Conservation (phyloP, 306 rosid genomes). For the Phaseolus lunatus region DNA sequence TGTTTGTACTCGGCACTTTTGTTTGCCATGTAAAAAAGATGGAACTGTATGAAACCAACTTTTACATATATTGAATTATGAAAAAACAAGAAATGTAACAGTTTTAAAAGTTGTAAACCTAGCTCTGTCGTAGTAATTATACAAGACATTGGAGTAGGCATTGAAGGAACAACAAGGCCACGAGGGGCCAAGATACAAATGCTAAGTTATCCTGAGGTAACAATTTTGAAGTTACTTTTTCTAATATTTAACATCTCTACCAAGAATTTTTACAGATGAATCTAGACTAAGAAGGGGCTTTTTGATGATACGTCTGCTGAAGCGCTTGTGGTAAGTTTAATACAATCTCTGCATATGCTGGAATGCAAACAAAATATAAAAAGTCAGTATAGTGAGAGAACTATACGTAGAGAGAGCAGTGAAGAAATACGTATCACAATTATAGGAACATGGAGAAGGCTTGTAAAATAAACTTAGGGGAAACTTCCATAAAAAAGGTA, state of each 20-base stretch:
- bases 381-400: neutral
- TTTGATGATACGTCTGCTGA: slow-evolving; percentile 62
- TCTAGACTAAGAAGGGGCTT: slow-evolving; percentile 41
- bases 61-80: slow-evolving; percentile 6
- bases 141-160: slow-evolving; percentile 34
- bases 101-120: slow-evolving; percentile 10
- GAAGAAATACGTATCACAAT: slow-evolving; percentile 14
- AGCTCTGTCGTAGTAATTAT: slow-evolving; percentile 36
- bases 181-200: slow-evolving; percentile 5
- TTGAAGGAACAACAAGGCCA: slow-evolving; percentile 24
- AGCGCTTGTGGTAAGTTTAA: slow-evolving; percentile 80
- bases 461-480: slow-evolving; percentile 16
- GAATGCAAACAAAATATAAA: slow-evolving; percentile 32
- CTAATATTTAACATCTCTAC: slow-evolving; percentile 46
- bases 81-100: neutral
- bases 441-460: slow-evolving; percentile 24
- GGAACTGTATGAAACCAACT: slow-evolving; percentile 25
- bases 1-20: neutral
- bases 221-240: slow-evolving; percentile 28
- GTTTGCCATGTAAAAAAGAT: neutral
- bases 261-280: slow-evolving; percentile 58
- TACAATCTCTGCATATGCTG: slow-evolving; percentile 96
- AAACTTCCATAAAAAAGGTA: neutral
- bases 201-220: slow-evolving; percentile 14
- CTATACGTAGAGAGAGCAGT: slow-evolving; percentile 12